Base-by-base conservation (phyloP, 2,329 filamentous ascomycete genomes). In the Diaporthe velutina region DNA sequence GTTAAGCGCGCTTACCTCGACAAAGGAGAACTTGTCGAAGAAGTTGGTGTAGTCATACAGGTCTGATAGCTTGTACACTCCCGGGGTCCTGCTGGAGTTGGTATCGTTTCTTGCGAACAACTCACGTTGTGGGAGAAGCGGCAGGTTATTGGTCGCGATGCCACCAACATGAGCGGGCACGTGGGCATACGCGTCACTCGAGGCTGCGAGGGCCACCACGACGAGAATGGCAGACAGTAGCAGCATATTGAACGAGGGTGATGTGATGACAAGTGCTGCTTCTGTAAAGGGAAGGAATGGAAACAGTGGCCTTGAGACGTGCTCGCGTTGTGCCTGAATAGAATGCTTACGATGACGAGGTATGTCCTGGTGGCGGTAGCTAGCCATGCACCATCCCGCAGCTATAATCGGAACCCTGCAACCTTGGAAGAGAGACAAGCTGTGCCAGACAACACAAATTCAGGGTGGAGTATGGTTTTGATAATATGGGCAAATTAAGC, bases 11-110 rank as follows among this genome's bases (percentile, higher is more conserved):
- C 64, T 68, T 79, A 85, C 84, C 77, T 79, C 80, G 73, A 84
- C 81, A 79, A 88, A 88, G 57, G 81, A 74, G 76, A 87, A 88
- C 80, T 88, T 86, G 78, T 84, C 81, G 55, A 88, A 86, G 79
- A 89, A 88, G 82, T 88, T 88, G 68, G 76, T 79, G 30, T 80
- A 75, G 60, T 85, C 82, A 77, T 86, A 88, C 0, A 82, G 79
- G 70, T 88, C 85, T 4, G 80, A 76, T 61, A 87, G 78, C 64
- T 81, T 78, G 74, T 86, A 85, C 9, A 25, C 25, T 22, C 70
- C 70, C 45, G 45, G 17, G 19, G 5, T 6, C 25, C 19, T 72
- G 57, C 35, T 54, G 3, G 57, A 33, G 35, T 60, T 54, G 45
- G 50, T 54, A 13, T 45, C 25, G 10, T 64, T 54, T 7, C 40